Base-by-base conservation (phyloP, 2,329 filamentous ascomycete genomes). In the Rhynchosporium agropyri region DNA sequence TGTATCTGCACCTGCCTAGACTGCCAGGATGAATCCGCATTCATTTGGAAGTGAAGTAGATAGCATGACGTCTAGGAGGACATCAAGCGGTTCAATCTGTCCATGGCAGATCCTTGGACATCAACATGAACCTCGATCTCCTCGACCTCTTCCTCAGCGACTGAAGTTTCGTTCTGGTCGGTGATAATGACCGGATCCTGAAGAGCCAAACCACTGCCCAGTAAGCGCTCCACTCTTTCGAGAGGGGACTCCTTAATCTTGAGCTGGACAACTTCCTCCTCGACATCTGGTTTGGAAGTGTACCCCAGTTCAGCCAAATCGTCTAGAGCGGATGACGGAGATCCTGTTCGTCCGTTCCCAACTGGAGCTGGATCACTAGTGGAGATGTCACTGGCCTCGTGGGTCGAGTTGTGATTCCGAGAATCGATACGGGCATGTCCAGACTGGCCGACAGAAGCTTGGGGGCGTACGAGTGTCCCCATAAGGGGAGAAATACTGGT, bases 181-280 rank as follows among this genome's bases (percentile, higher is more conserved):
- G 10, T 36, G 5, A 20, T 12, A 46, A 20, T 31, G 6, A 43
- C 42, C 6, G 42, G 38, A 31, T 31, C 29, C 3, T 59, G 38
- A 29, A 29, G 15, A 20, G 6, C 29, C 20, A 8, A 3, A 20
- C 43, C 48, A n/a, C 40, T 54, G 29, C 63, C n/a, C 46, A 68
- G 1, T 20, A 20, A 50, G 5, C 59, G 51, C 3, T 64, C 63
- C 9, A 70, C 29, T 53, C 66, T 67, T 29, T 70, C 67, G 15
- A 68, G 38, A 3, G 67, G 26, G 33, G 67, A 68, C 26, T 66
- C 63, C 26, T 66, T 58, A 28, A 67, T 28, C 4, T 66, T 62
- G 4, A 64, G 29, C 3, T 62, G 40, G 9, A 67, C 54, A 38
- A 65, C 36, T 43, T 65, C 63, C 50, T 67, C 63, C 36, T 62